These are phyloP conservation scores for Luffa aegyptiaca DNA, from an alignment of 306 rosid genomes.

Conservation along the genomic window DNA sequence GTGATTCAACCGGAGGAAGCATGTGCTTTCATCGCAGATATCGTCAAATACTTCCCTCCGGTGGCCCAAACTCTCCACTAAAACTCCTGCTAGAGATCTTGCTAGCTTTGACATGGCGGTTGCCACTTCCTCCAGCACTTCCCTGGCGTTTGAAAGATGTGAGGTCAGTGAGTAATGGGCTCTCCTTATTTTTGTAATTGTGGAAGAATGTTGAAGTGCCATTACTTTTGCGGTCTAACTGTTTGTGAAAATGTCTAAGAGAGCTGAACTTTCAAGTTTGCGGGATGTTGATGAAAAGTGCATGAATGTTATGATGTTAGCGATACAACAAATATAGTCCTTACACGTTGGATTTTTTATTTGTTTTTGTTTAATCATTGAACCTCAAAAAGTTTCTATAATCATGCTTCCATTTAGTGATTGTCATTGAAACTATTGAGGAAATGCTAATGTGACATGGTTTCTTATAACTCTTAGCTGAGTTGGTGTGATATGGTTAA, in stretches of 20 bases:
- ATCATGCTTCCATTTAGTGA: neutral
- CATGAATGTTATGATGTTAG: neutral
- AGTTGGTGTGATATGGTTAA: neutral
- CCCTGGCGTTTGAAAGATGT: conserved; percentile 23
- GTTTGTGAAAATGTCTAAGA: neutral
- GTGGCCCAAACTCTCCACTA: conserved; percentile 52
- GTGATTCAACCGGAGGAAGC: conserved; percentile 77
- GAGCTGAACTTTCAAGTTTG: neutral
- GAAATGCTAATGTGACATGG: neutral
- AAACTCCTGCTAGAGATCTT: conserved; percentile 51
- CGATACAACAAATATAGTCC: neutral
- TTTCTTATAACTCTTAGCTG: neutral
- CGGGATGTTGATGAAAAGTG: neutral
- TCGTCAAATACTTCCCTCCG: conserved; percentile 34
- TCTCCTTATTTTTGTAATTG: neutral
- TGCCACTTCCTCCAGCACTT: conserved; percentile 62
- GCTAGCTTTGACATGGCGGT: conserved; percentile 63
- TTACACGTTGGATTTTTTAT: too few relatives aligned
- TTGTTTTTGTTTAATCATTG: too few relatives aligned
- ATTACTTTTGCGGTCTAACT: neutral
- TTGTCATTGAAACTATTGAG: neutral
- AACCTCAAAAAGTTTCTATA: neutral
- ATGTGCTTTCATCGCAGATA: conserved; percentile 58
- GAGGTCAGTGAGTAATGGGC: neutral
- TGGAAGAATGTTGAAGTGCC: neutral